These are phyloP conservation scores for Grigorovia yakushimaensis DNA, from an alignment of 805 yeast genomes.

Conservation along the genomic window DNA sequence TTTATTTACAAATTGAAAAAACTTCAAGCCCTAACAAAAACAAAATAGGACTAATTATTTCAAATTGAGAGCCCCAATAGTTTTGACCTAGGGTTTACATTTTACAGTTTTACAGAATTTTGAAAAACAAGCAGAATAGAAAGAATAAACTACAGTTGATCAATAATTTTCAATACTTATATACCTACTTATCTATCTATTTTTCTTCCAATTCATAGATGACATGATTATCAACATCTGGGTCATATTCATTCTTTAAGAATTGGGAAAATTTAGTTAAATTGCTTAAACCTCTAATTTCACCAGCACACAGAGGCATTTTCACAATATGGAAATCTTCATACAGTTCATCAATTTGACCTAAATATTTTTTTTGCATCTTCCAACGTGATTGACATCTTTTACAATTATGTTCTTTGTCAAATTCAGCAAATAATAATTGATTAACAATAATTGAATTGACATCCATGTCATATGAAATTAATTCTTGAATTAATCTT, in stretches of 20 bases:
- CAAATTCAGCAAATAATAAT: slow-evolving; percentile 68
- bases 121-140: no score
- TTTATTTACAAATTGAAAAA: background rate
- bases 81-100: background rate
- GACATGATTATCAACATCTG: slow-evolving; percentile 39
- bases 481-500: slow-evolving; percentile 92
- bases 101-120: no score
- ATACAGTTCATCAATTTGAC: slow-evolving; percentile 90
- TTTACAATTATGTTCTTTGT: slow-evolving; percentile 63
- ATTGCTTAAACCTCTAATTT: slow-evolving; percentile 86
- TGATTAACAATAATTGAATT: slow-evolving; percentile 95
- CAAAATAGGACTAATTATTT: no score
- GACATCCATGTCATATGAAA: slow-evolving; percentile 91
- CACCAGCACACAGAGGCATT: slow-evolving; percentile 91
- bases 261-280: slow-evolving; percentile 75
- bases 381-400: slow-evolving; percentile 89
- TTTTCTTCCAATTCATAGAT: slow-evolving; percentile 30
- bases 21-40: no score
- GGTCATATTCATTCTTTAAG: slow-evolving; percentile 68
- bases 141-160: no score
- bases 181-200: background rate
- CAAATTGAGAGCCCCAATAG: background rate
- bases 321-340: slow-evolving; percentile 95
- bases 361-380: slow-evolving; percentile 91
- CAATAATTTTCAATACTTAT: background rate